phyloP scores from a whole-genome alignment of 2,329 filamentous ascomycete genomes.

The Monilinia vaccinii-corymbosi region DNA sequence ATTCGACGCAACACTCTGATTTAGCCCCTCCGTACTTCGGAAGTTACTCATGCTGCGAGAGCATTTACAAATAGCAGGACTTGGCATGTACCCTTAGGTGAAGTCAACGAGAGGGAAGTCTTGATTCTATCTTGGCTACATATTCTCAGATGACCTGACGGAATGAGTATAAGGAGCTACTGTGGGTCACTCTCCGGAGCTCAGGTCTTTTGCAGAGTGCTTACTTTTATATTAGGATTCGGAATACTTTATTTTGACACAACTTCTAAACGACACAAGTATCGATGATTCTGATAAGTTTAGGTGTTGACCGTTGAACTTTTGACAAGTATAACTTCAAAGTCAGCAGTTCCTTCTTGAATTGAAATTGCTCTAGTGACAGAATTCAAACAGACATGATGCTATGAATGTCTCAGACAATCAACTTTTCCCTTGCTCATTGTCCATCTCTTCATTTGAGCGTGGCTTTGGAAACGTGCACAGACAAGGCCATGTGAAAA shows the following conservation, averaged over 20 bases:
- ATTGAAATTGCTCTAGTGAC: not conserved
- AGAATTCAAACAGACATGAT: not conserved
- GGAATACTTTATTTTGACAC: not conserved
- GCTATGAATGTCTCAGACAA: not conserved
- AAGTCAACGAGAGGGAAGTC: too few relatives aligned
- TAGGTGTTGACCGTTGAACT: not conserved
- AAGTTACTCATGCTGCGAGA: not conserved
- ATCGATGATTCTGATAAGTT: not conserved
- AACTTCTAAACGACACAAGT: not conserved
- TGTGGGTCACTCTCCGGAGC: not conserved
- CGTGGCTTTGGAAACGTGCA: constrained; percentile 10
- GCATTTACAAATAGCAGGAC: too few relatives aligned
- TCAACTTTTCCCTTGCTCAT: not conserved
- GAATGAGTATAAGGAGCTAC: not conserved
- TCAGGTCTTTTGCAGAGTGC: not conserved
- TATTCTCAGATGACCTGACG: too few relatives aligned
- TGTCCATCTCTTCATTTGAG: not conserved
- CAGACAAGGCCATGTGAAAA: constrained; percentile 3
- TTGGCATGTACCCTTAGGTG: too few relatives aligned
- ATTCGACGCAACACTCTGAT: not conserved
- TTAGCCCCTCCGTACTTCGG: not conserved
- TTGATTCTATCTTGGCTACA: too few relatives aligned
- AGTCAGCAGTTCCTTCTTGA: not conserved
- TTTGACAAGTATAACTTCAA: not conserved
- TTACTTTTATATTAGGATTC: not conserved